Evolutionary conservation across 371 early-diverging fungal genomes (phyloP).

Genomic region (Mortierella sp.): DNA sequence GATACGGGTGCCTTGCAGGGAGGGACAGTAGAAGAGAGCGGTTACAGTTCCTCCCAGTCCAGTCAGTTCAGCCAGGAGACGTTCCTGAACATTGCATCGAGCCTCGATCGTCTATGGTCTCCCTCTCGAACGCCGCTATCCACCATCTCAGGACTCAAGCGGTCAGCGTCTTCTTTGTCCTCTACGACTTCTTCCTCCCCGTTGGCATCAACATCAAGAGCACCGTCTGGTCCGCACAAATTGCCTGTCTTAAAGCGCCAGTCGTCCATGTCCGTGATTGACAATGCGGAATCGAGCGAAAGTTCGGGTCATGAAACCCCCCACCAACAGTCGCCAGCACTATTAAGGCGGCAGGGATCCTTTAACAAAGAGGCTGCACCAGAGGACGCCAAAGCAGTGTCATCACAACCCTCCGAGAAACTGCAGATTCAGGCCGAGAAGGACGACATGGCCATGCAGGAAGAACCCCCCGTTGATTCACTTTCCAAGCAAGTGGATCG

Average conservation of each 20-base stretch:
- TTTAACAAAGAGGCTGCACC: too few relatives aligned
- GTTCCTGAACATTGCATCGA: slow-evolving; percentile 7
- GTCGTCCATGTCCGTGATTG: neutral
- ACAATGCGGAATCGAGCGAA: neutral
- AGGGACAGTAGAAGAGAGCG: neutral
- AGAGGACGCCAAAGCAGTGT: neutral
- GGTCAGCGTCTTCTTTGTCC: neutral
- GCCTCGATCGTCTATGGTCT: slow-evolving; percentile 5
- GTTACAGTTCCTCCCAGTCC: neutral
- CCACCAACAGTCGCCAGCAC: neutral
- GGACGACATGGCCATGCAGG: slow-evolving; percentile 1
- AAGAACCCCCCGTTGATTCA: neutral
- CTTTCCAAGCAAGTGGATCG: neutral
- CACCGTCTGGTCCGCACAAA: neutral
- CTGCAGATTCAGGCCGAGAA: neutral
- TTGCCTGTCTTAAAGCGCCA: slow-evolving; percentile 4
- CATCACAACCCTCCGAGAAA: neutral
- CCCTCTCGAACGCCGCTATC: slow-evolving; percentile 1
- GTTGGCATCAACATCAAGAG: neutral
- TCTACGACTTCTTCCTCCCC: neutral
- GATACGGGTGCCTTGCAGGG: too few relatives aligned
- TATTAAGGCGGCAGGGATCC: neutral
- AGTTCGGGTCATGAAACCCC: too few relatives aligned
- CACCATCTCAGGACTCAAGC: too few relatives aligned
- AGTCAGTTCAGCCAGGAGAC: neutral